These are phyloP conservation scores for Amanita thiersii DNA, from an alignment of 768 basidiomycete species.

Conservation along the genomic window DNA sequence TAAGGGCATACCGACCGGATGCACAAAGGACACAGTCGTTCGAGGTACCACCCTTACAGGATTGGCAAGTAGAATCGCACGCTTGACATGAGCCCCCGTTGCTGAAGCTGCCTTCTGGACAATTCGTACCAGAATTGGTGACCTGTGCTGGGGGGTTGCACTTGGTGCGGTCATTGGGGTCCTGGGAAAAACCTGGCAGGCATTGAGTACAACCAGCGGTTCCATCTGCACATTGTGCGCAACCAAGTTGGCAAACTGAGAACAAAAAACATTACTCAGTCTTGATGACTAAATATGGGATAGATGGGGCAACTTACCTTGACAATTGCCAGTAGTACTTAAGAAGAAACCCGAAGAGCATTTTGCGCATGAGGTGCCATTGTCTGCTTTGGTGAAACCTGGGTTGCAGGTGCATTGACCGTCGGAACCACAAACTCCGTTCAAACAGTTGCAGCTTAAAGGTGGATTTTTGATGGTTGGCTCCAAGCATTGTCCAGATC, in stretches of 20 bases:
- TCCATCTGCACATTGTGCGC: constrained; percentile 50
- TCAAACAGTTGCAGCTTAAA: constrained; percentile 68
- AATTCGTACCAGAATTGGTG: constrained; percentile 45
- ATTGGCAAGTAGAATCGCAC: constrained; percentile 59
- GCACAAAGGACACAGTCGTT: constrained; percentile 67
- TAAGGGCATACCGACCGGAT: constrained; percentile 46
- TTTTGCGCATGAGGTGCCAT: constrained; percentile 59
- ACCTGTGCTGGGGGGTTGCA: constrained; percentile 48
- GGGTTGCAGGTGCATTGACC: constrained; percentile 59
- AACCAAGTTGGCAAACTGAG: constrained; percentile 58
- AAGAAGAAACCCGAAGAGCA: constrained; percentile 63
- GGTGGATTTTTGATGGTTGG: constrained; percentile 37
- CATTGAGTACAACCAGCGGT: constrained; percentile 68
- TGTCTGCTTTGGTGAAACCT: constrained; percentile 51
- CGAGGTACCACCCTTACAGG: constrained; percentile 57
- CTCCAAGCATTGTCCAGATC: constrained; percentile 61
- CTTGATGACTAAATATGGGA: not conserved
- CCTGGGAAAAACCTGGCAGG: constrained; percentile 56
- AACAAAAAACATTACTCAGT: not conserved
- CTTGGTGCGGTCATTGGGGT: constrained; percentile 53
- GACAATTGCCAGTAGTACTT: constrained; percentile 48
- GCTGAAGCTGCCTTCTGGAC: constrained; percentile 59
- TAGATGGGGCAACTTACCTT: constrained; percentile 29
- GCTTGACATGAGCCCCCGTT: constrained; percentile 41
- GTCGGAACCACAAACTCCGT: constrained; percentile 62